These are phyloP conservation scores for Penicillium ochrochloron DNA, from an alignment of 495 filamentous ascomycete genomes.

Conservation along the genomic window DNA sequence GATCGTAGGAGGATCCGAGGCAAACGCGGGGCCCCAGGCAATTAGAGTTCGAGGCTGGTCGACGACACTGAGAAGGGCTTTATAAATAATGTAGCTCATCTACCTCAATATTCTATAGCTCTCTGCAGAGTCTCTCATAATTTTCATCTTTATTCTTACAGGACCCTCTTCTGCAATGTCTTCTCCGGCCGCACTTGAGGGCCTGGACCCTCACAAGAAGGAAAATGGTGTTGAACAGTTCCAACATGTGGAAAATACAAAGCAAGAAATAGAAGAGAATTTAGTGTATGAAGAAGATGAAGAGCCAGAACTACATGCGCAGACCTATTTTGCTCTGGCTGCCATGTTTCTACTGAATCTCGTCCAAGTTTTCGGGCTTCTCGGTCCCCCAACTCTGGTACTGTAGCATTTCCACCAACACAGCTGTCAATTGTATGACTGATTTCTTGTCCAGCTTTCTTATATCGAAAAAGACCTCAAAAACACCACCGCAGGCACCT, in stretches of 20 bases:
- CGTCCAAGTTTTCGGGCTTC: constrained; percentile 20
- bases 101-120: too few species aligned
- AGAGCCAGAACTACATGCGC: constrained; percentile 16
- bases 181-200: not conserved
- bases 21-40: not conserved
- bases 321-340: constrained; percentile 16
- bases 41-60: not conserved
- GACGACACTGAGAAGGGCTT: not conserved
- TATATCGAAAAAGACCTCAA: constrained; percentile 20
- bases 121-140: not conserved
- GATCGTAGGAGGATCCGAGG: not conserved
- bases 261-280: not conserved
- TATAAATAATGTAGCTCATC: not conserved
- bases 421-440: not conserved
- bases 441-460: not conserved
- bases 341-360: constrained; percentile 19
- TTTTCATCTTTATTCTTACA: not conserved
- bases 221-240: not conserved
- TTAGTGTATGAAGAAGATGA: constrained; percentile 2
- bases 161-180: not conserved
- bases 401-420: not conserved
- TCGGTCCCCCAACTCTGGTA: constrained; percentile 19
- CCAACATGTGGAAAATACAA: constrained; percentile 4
- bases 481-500: constrained; percentile 16
- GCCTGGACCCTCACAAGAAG: not conserved